Base-by-base conservation (phyloP, 257 asterid species). In the Scutellaria minor region DNA sequence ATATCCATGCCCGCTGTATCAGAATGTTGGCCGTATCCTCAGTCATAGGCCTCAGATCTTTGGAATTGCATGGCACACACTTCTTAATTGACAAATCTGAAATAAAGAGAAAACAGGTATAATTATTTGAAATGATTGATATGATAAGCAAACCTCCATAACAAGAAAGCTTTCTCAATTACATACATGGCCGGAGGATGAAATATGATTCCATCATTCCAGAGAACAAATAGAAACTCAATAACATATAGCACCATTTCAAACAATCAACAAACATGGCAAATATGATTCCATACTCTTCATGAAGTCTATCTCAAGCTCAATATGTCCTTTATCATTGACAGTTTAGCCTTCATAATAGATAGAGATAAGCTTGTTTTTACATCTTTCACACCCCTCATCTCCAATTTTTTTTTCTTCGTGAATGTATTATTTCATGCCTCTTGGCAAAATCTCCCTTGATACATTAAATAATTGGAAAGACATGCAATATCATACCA, bases 81-180 rank as follows among this genome's bases (percentile, higher is more conserved):
- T 89, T 94, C 85, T 94, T 94, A 60, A 78, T 81, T 9, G 95
- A 82, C 80, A 94, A 82, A 83, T 91, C 98, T 94, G 82, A 67
- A 70, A 82, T 10, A 54, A 42, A 42, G 31, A 67, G 11, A 39
- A 48, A 77, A 72, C 20, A 73, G 35, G 64, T 53, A 62, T 50
- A 64, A 68, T 53, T 51, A 31, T 8, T 45, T 7, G 11, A 51
- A 42, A 46, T 40, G 5, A 72, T 45, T 58, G 56, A 64, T 35
- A 44, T 44, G 55, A 60, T 66, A 61, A 57, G 5, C 51, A 40
- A 46, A 52, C 22, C 40, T 40, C 39, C 24, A 14, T 35, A 57
- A 22, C 15, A 13, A 37, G 35, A 39, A 56, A 64, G 48, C 8
- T 51, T 62, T 53, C 52, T 40, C 73, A 47, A 46, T 65, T 40